These are phyloP conservation scores for Aspergillus fijiensis DNA, from an alignment of 2,329 filamentous ascomycete genomes.

Conservation along the genomic window DNA sequence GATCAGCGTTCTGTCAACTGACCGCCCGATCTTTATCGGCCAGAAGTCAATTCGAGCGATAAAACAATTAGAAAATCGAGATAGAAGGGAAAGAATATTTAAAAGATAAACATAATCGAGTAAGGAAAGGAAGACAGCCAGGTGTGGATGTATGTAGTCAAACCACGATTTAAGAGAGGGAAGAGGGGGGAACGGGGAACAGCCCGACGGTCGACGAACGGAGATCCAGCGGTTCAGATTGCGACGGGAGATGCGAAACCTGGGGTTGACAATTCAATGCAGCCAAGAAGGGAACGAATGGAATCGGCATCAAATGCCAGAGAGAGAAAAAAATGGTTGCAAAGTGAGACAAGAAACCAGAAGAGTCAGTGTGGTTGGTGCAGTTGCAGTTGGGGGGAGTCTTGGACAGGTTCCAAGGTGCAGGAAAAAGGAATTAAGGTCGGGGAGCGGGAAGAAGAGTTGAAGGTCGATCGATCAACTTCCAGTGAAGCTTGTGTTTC, in stretches of 20 bases:
- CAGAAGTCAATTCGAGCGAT: slow-evolving; percentile 2
- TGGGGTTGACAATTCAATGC: slow-evolving; percentile 1
- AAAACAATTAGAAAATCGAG: neutral
- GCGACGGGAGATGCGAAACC: neutral
- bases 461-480: neutral
- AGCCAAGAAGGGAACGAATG: slow-evolving; percentile 10
- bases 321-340: neutral
- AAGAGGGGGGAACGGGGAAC: neutral
- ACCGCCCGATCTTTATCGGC: neutral
- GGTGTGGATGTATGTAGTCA: neutral
- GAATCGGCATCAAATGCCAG: slow-evolving; percentile 7
- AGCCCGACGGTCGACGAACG: neutral
- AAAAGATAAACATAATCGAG: slow-evolving; percentile 3
- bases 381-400: neutral
- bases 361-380: neutral
- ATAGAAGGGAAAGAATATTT: neutral
- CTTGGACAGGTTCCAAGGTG: neutral
- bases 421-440: neutral
- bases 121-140: neutral
- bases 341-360: neutral
- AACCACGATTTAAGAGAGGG: neutral
- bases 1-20: slow-evolving; percentile 13
- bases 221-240: slow-evolving; percentile 7
- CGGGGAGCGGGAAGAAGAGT: no score
- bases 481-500: neutral